Conservation (phyloP, 257 asterid genomes). For the Scutellaria minor region DNA sequence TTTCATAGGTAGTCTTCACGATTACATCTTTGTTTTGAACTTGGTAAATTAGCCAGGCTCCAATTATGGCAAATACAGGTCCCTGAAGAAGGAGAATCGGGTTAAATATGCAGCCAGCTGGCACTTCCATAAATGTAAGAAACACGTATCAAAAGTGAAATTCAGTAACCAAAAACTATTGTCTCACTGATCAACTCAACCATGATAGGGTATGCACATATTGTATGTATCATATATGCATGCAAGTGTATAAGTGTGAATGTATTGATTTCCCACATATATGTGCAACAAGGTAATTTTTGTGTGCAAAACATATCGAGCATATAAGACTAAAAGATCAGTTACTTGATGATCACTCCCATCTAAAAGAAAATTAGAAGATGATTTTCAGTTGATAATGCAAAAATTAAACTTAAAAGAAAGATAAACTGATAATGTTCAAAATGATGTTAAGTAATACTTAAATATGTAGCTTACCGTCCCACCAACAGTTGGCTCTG, state of each 20-base stretch:
- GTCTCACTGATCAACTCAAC: background rate
- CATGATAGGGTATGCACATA: background rate
- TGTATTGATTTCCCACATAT: background rate
- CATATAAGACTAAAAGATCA: background rate
- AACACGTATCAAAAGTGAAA: background rate
- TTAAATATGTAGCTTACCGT: conserved; percentile 51
- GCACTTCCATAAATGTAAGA: background rate
- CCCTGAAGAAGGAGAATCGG: conserved; percentile 51
- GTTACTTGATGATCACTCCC: background rate
- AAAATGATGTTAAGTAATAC: background rate
- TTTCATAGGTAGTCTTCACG: conserved; percentile 52
- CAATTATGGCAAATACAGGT: conserved; percentile 77
- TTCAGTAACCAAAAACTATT: no score
- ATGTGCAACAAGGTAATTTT: background rate
- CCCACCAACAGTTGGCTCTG: conserved; percentile 83
- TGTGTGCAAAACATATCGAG: background rate
- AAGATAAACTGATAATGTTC: background rate
- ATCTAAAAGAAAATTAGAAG: background rate
- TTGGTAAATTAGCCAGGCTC: conserved; percentile 81
- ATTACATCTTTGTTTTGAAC: conserved; percentile 59
- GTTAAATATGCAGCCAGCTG: conserved; percentile 1
- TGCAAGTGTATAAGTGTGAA: background rate
- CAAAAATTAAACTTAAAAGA: background rate
- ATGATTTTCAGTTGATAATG: background rate
- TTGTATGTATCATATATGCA: no score